Base-by-base conservation (phyloP, 192 early-diverging fungal genomes). In the Lunasporangiospora selenospora region DNA sequence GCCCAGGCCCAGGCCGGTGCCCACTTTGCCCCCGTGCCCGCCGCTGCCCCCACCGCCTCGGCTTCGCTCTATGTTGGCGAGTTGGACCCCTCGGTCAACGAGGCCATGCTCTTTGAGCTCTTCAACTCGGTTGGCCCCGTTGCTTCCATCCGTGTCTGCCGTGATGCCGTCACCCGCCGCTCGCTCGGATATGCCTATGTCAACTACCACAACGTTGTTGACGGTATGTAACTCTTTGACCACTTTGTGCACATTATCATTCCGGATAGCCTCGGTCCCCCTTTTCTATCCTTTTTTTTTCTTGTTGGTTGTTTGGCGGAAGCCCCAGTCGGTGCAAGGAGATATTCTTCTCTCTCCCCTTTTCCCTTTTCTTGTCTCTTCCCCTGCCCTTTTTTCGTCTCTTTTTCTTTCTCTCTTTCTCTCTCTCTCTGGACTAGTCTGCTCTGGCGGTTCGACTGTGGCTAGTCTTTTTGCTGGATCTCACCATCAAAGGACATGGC, bases 131-230 rank as follows among this genome's bases (percentile, higher is more conserved):
- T 95, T 59, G 95, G 95, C 38, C 93, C 95, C 30, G 96, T 99
- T 71, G 92, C 95, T 48, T 92, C 90, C 60, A 98, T 99, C 73
- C 93, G 97, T 81, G 95, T 99, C 40, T 99, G 97, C 81, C 85
- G 97, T 75, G 97, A 99, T 80, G 91, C 94, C 44, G 92, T 98
- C 54, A 99, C 97, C 63, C 90, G 97, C 52, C 92, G 94, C 77
- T 92, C 89, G 61, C 83, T 99, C 62, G 95, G 97, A 47, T 99
- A 99, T 78, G 95, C 93, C 53, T 99, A 99, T 83, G 95, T 99
- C 77, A 99, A 99, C 92, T 99, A 89, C 87, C 92, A 95, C 81
- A 92, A 92, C 81, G 83, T 87, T 36, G 67, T 85, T 43, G 95
- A 99, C 79, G 86, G 82, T 83, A 67, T 48, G 69, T 70, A 21